These are phyloP conservation scores for Phytophthora crassamura DNA, from an alignment of 352 stramenopile genomes.

Conservation along the genomic window DNA sequence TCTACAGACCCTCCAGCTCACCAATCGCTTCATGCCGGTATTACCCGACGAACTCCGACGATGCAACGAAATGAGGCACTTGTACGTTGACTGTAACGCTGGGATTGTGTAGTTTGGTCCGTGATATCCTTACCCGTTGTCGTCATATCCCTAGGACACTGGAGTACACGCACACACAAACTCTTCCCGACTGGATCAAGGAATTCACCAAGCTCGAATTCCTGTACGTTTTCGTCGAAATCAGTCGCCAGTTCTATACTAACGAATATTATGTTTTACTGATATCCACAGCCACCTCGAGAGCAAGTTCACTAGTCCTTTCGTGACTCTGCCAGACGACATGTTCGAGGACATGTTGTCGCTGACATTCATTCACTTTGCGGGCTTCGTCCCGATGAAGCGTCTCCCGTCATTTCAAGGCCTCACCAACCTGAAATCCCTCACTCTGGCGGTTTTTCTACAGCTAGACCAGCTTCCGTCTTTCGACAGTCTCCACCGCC, in stretches of 20 bases:
- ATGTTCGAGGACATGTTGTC: slow-evolving; percentile 42
- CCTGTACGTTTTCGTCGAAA: too few relatives aligned
- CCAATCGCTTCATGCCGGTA: slow-evolving; percentile 32
- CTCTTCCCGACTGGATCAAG: slow-evolving; percentile 39
- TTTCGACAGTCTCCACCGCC: slow-evolving; percentile 19
- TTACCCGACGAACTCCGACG: slow-evolving; percentile 33
- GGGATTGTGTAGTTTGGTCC: too few relatives aligned
- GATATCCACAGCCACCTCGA: slow-evolving; percentile 21
- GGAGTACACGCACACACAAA: slow-evolving; percentile 41
- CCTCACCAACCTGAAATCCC: slow-evolving; percentile 31
- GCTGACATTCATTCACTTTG: slow-evolving; percentile 44
- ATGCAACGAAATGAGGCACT: slow-evolving; percentile 32
- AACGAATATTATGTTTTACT: background rate
- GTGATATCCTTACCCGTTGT: too few relatives aligned
- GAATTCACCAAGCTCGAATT: slow-evolving; percentile 40
- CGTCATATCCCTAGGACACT: too few relatives aligned
- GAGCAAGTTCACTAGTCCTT: slow-evolving; percentile 3
- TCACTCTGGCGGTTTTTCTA: slow-evolving; percentile 13
- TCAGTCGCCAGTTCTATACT: background rate
- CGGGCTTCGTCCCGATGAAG: slow-evolving; percentile 3
- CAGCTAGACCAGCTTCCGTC: slow-evolving; percentile 13
- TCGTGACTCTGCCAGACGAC: slow-evolving; percentile 22
- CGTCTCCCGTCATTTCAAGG: slow-evolving; percentile 29
- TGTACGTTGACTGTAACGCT: too few relatives aligned
- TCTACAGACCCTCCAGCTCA: slow-evolving; percentile 36